Evolutionary conservation across 129 eudicot species (phyloP), one percentile per base, ranked within the genome.

Genomic region (Lactuca sativa): DNA sequence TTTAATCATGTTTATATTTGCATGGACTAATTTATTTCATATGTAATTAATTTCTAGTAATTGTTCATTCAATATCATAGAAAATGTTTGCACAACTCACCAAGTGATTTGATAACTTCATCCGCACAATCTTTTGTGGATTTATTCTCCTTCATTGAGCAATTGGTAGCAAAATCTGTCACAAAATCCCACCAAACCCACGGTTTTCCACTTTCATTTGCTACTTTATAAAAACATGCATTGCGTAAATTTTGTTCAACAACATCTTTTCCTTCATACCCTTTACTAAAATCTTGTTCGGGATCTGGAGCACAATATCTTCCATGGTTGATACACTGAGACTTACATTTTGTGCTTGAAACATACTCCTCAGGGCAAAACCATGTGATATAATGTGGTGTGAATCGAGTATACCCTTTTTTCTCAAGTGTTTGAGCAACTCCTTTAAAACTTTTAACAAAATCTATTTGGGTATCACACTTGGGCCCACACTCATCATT

Each of bases 161-260:
- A 90, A 47, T 75, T 83, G 71, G 83, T 85, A 25, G 83, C 67
- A 79, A 90, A 90, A 59, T 90, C 90, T 0, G 92, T 72, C 21
- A 85, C 95, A 81, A 87, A 90, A 64, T 90, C 95, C 97, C 95
- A 90, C 95, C 95, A 90, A 62, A 76, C 66, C 97, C 97, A 90
- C 5, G 97, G 82, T 53, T 80, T 90, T 51, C 91, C 90, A 59
- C 79, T 83, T 72, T 90, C 95, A 69, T 85, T 87, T 2, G 90
- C 91, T 25, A 77, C 89, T 77, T 85, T 90, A 77, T 38, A 85
- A 18, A 90, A 73, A 73, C 91, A 90, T 30, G 81, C 91, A 58
- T 90, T 89, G 2, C 81, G 80, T 21, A 90, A 69, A 66, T 90
- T 87, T 62, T 90, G 95, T 80, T 76, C 47, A 16, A 90, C 91